Base-by-base conservation (phyloP, 1,284 basidiomycete species). In the Sanguinoderma infundibulare region DNA sequence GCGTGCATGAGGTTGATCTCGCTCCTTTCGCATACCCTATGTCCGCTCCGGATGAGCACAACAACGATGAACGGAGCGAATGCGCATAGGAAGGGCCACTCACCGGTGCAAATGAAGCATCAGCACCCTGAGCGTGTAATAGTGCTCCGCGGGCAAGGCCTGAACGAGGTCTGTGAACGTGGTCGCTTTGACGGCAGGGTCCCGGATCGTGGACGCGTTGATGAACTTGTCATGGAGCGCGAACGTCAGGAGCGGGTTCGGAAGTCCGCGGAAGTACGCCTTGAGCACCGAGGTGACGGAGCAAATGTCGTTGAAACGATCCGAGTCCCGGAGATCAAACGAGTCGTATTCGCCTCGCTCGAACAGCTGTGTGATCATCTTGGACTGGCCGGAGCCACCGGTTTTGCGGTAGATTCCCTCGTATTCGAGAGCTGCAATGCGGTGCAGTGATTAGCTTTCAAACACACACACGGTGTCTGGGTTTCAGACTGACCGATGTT, bases 351-450 rank as follows among this genome's bases (percentile, higher is more conserved):
- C 89, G 57, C 95, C 95, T 44, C 92, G 87, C 72, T 99, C 98
- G 71, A 99, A 99, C 36, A 98, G 83, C 67, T 96, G 93, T 0
- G 94, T 96, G 75, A 99, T 98, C 61, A 86, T 85, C 77, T 97
- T 97, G 51, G 94, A 92, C 72, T 97, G 95, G 9, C 92, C 87
- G 35, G 92, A 90, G 6, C 98, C 98, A 24, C 98, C 98, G 0
- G 93, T 95, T 80, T 98, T 98, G 64, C 98, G 94, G 77, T 98
- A 98, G 67, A 99, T 95, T 14, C 97, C 95, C 75, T 97, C 95
- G 71, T 94, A 95, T 65, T 95, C 92, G 75, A 97, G 81, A n/a
- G 91, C 92, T 91, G 67, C 15, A 14, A 59, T 47, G 35, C 24
- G 6, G 35, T 40, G 14, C 28, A n/a, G 4, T 26, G 12, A 46